These are phyloP conservation scores for Podospora pseudocomata DNA, from an alignment of 495 filamentous ascomycete genomes.

Conservation along the genomic window DNA sequence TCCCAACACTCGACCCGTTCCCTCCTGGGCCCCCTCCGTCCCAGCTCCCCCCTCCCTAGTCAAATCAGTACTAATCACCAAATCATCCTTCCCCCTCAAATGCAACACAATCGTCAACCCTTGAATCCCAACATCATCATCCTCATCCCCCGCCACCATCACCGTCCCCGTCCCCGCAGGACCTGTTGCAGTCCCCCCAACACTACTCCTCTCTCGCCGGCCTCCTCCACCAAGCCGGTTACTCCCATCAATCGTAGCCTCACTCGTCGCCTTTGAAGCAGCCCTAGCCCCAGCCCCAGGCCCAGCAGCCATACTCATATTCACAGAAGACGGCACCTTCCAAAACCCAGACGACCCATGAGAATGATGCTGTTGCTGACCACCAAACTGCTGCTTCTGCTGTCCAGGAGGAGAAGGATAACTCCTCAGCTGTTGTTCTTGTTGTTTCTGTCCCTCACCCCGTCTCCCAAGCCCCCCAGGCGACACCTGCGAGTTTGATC, in stretches of 20 bases:
- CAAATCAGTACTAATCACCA: slow-evolving; percentile 45
- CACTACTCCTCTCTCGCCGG: slow-evolving; percentile 19
- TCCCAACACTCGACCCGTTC: not conserved
- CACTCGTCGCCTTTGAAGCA: slow-evolving; percentile 1
- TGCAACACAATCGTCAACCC: slow-evolving; percentile 47
- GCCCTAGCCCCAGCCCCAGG: not conserved
- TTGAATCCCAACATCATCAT: slow-evolving; percentile 37
- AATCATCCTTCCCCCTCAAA: slow-evolving; percentile 42
- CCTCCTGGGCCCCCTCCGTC: not conserved
- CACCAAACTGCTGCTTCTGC: not conserved
- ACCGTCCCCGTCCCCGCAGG: not conserved
- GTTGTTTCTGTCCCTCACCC: too few species aligned
- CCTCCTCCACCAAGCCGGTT: not conserved
- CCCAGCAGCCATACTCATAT: not conserved
- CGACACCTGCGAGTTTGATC: not conserved
- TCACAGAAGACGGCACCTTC: not conserved
- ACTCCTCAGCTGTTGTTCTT: not conserved
- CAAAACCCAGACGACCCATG: not conserved
- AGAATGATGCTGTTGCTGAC: not conserved
- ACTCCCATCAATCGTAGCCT: slow-evolving; percentile 1
- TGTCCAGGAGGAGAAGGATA: not conserved
- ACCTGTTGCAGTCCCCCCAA: slow-evolving; percentile 14
- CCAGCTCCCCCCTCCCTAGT: slow-evolving; percentile 14
- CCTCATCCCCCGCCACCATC: slow-evolving; percentile 15
- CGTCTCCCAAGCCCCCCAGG: too few species aligned